Conservation (phyloP, 1,284 basidiomycete species). For the Rhodotorula mucilaginosa region DNA sequence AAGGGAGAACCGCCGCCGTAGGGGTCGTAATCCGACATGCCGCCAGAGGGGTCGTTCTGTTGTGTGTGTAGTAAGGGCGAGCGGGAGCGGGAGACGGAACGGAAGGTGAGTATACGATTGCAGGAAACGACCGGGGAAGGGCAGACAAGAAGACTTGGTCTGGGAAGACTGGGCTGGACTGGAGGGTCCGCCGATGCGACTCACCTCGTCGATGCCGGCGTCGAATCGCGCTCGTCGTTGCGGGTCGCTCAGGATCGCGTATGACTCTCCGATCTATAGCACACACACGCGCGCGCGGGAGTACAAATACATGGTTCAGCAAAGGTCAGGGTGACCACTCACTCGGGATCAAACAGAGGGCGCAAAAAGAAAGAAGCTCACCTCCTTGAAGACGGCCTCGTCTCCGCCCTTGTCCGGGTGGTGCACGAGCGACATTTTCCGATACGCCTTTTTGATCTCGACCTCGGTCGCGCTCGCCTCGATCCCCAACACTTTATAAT, state of each 20-base stretch:
- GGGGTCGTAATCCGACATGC: conserved; percentile 15
- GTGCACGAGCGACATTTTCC: conserved; percentile 70
- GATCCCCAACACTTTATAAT: conserved; percentile 43
- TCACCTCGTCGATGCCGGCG: conserved; percentile 41
- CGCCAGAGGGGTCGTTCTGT: conserved; percentile 25
- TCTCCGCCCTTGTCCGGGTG: conserved; percentile 51
- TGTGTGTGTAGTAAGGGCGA: no score
- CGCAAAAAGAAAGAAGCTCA: not conserved
- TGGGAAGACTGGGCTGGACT: not conserved
- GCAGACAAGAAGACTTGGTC: no score
- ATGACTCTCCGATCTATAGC: conserved; percentile 54
- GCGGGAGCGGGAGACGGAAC: not conserved
- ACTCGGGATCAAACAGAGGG: no score
- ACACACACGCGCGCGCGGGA: conserved; percentile 1
- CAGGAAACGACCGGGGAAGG: not conserved
- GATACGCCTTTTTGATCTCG: conserved; percentile 67
- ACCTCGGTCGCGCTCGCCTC: conserved; percentile 54
- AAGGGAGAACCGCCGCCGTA: conserved; percentile 11
- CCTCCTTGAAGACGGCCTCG: conserved; percentile 14
- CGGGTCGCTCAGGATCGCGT: conserved; percentile 71
- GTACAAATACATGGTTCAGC: no score
- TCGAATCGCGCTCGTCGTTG: conserved; percentile 59
- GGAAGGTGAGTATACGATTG: not conserved
- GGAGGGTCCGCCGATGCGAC: not conserved
- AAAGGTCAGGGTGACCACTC: no score